phyloP scores from a whole-genome alignment of 495 filamentous ascomycete genomes.

The Chaetomium cochliodes region DNA sequence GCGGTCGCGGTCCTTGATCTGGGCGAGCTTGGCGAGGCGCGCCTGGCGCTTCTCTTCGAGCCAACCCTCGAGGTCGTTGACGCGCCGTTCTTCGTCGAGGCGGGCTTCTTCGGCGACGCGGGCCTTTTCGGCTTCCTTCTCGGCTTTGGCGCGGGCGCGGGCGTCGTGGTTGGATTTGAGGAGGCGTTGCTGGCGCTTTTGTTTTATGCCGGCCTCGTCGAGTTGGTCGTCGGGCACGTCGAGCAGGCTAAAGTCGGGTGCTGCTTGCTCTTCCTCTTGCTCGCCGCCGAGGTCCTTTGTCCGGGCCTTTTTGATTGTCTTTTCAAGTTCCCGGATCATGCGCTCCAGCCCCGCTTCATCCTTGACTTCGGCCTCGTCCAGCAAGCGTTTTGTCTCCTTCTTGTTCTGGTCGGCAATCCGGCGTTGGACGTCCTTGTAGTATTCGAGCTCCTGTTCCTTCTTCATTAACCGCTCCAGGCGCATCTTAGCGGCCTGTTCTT shows the following conservation, averaged over 20 bases:
- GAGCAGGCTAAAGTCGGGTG: slow-evolving; percentile 79
- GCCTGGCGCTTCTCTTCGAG: slow-evolving; percentile 73
- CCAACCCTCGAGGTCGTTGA: slow-evolving; percentile 85
- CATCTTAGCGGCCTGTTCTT: slow-evolving; percentile 97
- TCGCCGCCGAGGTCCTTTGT: slow-evolving; percentile 89
- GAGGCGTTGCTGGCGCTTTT: slow-evolving; percentile 86
- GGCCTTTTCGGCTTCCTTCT: slow-evolving; percentile 89
- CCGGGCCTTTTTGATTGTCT: slow-evolving; percentile 77
- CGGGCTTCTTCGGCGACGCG: slow-evolving; percentile 77
- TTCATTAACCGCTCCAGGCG: slow-evolving; percentile 88
- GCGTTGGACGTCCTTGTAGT: slow-evolving; percentile 77
- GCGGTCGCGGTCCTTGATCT: slow-evolving; percentile 88
- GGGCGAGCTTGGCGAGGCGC: slow-evolving; percentile 69
- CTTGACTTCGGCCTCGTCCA: slow-evolving; percentile 88
- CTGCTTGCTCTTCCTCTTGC: slow-evolving; percentile 71
- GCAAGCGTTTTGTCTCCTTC: slow-evolving; percentile 79
- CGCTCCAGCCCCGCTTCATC: slow-evolving; percentile 81
- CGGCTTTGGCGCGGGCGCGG: slow-evolving; percentile 82
- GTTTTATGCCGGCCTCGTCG: slow-evolving; percentile 83
- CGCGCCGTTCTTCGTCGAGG: slow-evolving; percentile 76
- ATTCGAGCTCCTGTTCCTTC: slow-evolving; percentile 93
- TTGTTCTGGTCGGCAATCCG: slow-evolving; percentile 68
- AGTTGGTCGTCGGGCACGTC: slow-evolving; percentile 89
- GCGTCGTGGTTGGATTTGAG: slow-evolving; percentile 94
- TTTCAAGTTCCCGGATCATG: slow-evolving; percentile 81